Evolutionary conservation across 1,139 yeast genomes (phyloP).

Genomic region (Maudiozyma humilis): DNA sequence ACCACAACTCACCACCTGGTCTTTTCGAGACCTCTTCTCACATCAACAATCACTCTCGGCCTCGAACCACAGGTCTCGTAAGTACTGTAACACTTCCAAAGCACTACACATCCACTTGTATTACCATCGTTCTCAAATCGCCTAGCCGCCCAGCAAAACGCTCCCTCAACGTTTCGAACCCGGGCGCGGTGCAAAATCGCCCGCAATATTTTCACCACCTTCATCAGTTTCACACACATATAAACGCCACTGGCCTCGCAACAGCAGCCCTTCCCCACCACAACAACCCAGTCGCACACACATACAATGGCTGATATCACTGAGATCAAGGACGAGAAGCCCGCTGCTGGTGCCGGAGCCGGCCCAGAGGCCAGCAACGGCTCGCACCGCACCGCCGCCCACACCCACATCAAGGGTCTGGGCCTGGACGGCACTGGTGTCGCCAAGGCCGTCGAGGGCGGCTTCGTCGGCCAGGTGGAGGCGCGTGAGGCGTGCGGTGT

Average conservation of each 20-base stretch:
- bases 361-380: slow-evolving; percentile 27
- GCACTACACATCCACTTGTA: too few relatives aligned
- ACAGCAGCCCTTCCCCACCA: too few relatives aligned
- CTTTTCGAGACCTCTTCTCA: too few relatives aligned
- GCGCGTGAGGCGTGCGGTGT: slow-evolving; percentile 98
- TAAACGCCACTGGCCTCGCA: too few relatives aligned
- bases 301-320: slow-evolving; percentile 69
- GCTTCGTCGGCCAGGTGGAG: slow-evolving; percentile 88
- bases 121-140: too few relatives aligned
- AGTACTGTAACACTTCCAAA: too few relatives aligned
- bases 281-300: not conserved
- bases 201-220: not conserved
- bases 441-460: slow-evolving; percentile 83
- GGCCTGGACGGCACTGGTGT: slow-evolving; percentile 87
- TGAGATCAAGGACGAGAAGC: slow-evolving; percentile 56
- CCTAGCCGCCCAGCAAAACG: too few relatives aligned
- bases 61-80: too few relatives aligned
- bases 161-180: not conserved
- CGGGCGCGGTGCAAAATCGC: not conserved
- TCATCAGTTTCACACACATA: not conserved
- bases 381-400: slow-evolving; percentile 79
- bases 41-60: too few relatives aligned
- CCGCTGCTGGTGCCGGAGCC: not conserved
- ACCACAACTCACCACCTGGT: too few relatives aligned
- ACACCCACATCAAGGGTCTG: slow-evolving; percentile 91